Conservation (phyloP, 495 filamentous ascomycete genomes). For the Aspergillus bridgeri region DNA sequence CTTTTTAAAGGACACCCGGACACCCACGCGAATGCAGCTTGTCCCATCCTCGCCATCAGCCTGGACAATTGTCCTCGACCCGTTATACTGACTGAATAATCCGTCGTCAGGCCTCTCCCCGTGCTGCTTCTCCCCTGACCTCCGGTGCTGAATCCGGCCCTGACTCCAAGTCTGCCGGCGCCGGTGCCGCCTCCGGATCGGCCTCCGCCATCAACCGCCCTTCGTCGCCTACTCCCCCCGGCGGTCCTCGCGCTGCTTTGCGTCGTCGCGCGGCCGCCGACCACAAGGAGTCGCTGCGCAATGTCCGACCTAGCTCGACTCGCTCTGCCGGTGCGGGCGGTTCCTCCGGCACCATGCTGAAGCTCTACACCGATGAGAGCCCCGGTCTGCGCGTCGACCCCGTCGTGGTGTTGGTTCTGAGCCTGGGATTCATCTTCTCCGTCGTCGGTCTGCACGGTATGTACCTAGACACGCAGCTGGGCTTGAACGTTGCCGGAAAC, state of each 20-base stretch:
- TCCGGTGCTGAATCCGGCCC: constrained; percentile 49
- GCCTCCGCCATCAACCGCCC: constrained; percentile 69
- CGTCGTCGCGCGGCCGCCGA: constrained; percentile 91
- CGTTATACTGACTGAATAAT: not conserved
- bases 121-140: constrained; percentile 47
- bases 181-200: constrained; percentile 56
- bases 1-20: not conserved
- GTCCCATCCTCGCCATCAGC: not conserved
- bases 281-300: constrained; percentile 90
- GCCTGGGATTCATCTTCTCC: constrained; percentile 95
- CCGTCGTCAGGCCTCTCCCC: constrained; percentile 39
- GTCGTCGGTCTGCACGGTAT: constrained; percentile 95
- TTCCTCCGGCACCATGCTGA: constrained; percentile 96
- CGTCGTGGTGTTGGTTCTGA: constrained; percentile 91
- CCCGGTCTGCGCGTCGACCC: constrained; percentile 96
- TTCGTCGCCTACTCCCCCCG: constrained; percentile 84
- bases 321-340: constrained; percentile 91
- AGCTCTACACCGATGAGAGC: constrained; percentile 98
- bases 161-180: constrained; percentile 62
- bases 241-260: constrained; percentile 91
- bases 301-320: constrained; percentile 84
- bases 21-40: not conserved
- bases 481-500: not conserved
- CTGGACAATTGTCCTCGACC: not conserved
- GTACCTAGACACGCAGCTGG: constrained; percentile 24